phyloP scores from a whole-genome alignment of 306 rosid species.

The Glycine latifolia region DNA sequence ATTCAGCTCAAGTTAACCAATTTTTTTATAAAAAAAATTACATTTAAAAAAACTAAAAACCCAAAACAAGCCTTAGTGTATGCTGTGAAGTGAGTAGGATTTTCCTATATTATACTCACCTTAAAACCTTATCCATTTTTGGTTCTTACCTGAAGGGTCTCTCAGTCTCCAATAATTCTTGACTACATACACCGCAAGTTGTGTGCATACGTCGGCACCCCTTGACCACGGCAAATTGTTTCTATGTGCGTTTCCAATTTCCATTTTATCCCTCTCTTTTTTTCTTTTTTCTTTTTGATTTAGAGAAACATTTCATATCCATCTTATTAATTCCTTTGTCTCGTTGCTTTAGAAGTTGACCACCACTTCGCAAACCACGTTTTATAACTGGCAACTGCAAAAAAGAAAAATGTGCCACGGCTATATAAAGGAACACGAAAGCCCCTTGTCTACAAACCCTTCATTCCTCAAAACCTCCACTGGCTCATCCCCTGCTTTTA shows the following conservation, averaged over 20 bases:
- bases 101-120: too few species aligned
- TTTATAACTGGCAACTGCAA: neutral
- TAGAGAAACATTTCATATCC: neutral
- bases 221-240: neutral
- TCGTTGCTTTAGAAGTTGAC: too few species aligned
- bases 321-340: too few species aligned
- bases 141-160: neutral
- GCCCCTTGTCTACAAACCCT: neutral
- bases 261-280: neutral
- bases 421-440: neutral
- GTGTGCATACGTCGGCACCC: neutral
- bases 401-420: neutral
- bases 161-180: neutral
- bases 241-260: neutral
- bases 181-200: neutral
- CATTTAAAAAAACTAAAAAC: too few species aligned
- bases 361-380: too few species aligned
- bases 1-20: too few species aligned
- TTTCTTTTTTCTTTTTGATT: too few species aligned
- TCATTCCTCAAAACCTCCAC: too few species aligned
- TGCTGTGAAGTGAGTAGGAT: too few species aligned
- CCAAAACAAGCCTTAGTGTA: too few species aligned
- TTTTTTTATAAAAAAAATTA: too few species aligned
- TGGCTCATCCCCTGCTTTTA: too few species aligned
- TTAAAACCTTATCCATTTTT: neutral